Base-by-base conservation (phyloP, 2,329 filamentous ascomycete genomes). In the Trichoderma pleuroti region DNA sequence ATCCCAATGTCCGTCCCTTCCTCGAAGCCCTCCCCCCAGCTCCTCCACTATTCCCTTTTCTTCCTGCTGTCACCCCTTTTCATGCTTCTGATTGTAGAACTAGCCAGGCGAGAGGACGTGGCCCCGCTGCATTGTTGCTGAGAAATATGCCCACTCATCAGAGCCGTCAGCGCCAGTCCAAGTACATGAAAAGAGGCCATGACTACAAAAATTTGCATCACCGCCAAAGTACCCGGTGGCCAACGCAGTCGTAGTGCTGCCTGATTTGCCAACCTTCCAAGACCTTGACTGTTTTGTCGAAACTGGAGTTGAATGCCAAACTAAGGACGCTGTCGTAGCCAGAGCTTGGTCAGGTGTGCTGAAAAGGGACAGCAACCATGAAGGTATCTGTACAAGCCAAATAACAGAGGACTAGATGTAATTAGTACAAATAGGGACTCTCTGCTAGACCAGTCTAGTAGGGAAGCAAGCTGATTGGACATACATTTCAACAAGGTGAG, bases 191-290 rank as follows among this genome's bases (percentile, higher is more conserved):
- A 84, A 80, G 0, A 80, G 76, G 4, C 75, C 72, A 57, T 81
- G n/a, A n/a, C n/a, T n/a, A n/a, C n/a, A n/a, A n/a, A 90, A 91
- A 75, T 91, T 90, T 68, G 91, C 88, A 39, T 86, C 86, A 11
- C 86, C 87, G 0, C 80, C 77, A 73, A 91, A 88, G 4, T 77
- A 72, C 88, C 88, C 91, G 0, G 85, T 88, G 0, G 77, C 75
- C 4, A 81, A 57, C 18, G 74, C 77, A 8, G 75, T 61, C 85
- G 89, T 87, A 1, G 78, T 77, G 1, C 76, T 76, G 21, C 81
- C 82, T 2, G 78, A 74, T 0, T 74, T 63, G 9, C 81, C 75
- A 1, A 85, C 80, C 30, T 78, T 78, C 81, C 88, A 88, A 91
- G 1, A 86, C 79, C 72, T 90, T 90, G 69, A 90, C 88, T 0